Base-by-base conservation (phyloP, 2,329 filamentous ascomycete genomes). In the Scedosporium aurantiacum region DNA sequence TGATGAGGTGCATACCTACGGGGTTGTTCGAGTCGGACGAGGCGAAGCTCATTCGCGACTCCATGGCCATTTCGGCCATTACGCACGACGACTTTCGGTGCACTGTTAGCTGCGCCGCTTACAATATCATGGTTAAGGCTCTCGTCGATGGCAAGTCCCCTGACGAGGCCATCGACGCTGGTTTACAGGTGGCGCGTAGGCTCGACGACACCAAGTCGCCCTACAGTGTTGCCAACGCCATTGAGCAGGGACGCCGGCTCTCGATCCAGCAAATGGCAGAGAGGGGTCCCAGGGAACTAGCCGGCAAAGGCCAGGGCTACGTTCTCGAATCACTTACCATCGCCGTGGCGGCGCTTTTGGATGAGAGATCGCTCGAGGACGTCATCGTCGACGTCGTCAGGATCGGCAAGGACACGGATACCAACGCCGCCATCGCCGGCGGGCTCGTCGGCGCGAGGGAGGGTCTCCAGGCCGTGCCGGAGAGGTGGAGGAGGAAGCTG, bases 1-100 rank as follows among this genome's bases (percentile, higher is more conserved):
- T 80, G 63, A 79, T 79, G 78, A 70, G 78, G 3, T 79, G 78
- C 63, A 69, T 79, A 1, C 73, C 78, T 0, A 79, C 76, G 0
- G 77, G 68, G 0, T 65, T 79, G 14, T 78, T 79, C 58, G 69
- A 70, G 32, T 21, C 14, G 0, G 69, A 72, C 10, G 58, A 57
- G 1, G 65, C 68, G 1, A 67, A 62, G 27, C 21, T 73, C 4
- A 57, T 73, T 3, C 50, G 55, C 1, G 73, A 77, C 57, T 73
- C 71, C 54, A 60, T 70, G 6, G 68, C 68, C 4, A 73, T 78
- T 61, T 76, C 73, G 57, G 70, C 68, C 16, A 67, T 78, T 37
- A 77, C 75, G 0, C 75, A 77, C 61, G 65, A 75, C 60, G 75
- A 77, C 60, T 21, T 37, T 7, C 63, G 69, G 28, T 76, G 74